phyloP scores from a whole-genome alignment of 2,329 filamentous ascomycete species.

The Sporothrix euskadiensis region DNA sequence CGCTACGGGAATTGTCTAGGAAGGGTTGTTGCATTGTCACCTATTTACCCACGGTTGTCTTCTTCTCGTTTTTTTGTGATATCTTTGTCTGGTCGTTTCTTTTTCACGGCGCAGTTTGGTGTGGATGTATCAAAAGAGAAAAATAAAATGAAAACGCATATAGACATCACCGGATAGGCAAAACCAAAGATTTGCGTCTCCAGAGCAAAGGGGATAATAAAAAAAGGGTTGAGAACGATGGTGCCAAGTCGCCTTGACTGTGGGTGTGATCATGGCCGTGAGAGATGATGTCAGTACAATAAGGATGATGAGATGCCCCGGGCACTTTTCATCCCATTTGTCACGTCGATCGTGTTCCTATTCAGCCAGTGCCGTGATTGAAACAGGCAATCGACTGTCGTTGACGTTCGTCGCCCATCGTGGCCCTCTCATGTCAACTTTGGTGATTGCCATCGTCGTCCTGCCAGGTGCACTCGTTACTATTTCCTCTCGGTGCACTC shows the following conservation, averaged over 20 bases:
- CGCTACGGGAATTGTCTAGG: background rate
- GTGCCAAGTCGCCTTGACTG: background rate
- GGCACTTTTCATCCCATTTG: background rate
- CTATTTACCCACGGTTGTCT: background rate
- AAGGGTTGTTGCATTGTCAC: slow-evolving; percentile 3
- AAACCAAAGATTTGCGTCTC: background rate
- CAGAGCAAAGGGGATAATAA: background rate
- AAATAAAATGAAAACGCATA: slow-evolving; percentile 8
- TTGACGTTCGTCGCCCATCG: background rate
- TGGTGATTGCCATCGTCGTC: background rate
- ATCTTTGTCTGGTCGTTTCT: slow-evolving; percentile 7
- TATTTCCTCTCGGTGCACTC: too few species aligned
- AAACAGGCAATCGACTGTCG: background rate
- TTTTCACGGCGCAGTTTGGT: background rate
- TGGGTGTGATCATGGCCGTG: background rate
- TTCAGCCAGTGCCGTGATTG: slow-evolving; percentile 5
- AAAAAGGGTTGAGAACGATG: background rate
- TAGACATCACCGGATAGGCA: slow-evolving; percentile 20
- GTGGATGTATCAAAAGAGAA: slow-evolving; percentile 6
- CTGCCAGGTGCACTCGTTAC: background rate
- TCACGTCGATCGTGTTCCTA: background rate
- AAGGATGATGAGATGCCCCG: background rate
- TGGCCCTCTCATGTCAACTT: background rate
- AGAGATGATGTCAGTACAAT: background rate
- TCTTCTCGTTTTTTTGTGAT: background rate